These are phyloP conservation scores for Chlorella sorokiniana DNA, from an alignment of 139 green algal genomes.

Conservation along the genomic window DNA sequence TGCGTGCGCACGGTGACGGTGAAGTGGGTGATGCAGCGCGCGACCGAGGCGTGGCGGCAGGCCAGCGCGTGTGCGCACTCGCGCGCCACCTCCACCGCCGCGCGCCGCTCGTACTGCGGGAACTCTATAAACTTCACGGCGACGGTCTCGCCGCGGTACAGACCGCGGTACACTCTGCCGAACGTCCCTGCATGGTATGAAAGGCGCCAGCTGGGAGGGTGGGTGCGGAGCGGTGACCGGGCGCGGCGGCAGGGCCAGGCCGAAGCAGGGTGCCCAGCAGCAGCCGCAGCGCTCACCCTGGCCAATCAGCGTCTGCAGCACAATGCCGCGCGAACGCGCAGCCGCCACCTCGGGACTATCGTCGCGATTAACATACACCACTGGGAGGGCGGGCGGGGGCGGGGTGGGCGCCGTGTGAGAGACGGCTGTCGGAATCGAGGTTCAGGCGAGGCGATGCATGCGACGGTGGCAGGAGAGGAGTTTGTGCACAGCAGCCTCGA, in stretches of 20 bases:
- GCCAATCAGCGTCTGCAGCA: constrained; percentile 19
- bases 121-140: constrained; percentile 11
- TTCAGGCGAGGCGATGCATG: too few species aligned
- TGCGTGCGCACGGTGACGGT: constrained; percentile 3
- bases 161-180: constrained; percentile 7
- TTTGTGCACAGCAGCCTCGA: not conserved
- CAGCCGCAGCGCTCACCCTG: not conserved
- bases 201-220: not conserved
- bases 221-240: not conserved
- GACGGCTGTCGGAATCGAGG: too few species aligned
- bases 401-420: not conserved
- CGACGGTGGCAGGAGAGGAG: not conserved
- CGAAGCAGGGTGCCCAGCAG: not conserved
- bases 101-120: not conserved
- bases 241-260: not conserved
- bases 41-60: not conserved
- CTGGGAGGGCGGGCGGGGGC: not conserved
- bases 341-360: constrained; percentile 2
- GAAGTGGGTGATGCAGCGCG: not conserved
- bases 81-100: not conserved
- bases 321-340: constrained; percentile 13
- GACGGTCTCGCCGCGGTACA: not conserved
- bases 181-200: not conserved
- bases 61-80: not conserved
- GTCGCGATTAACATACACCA: not conserved